These are phyloP conservation scores for Saccharomycopsis schoenii DNA, from an alignment of 805 yeast genomes.

Conservation along the genomic window DNA sequence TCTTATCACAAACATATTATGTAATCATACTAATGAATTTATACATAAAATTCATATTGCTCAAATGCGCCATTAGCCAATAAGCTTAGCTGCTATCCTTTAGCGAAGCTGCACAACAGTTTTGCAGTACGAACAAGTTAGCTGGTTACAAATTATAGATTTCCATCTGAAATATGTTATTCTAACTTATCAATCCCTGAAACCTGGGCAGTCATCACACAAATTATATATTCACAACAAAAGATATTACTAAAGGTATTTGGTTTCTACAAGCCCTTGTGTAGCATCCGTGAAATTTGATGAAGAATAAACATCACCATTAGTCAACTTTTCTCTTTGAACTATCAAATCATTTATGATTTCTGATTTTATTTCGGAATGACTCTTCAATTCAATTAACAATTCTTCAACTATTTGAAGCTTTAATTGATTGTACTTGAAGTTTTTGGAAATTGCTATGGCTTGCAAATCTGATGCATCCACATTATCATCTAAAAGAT, in stretches of 20 bases:
- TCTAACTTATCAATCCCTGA: too few relatives aligned
- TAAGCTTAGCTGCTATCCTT: too few relatives aligned
- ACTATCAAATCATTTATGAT: background rate
- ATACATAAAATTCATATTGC: too few relatives aligned
- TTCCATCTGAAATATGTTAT: too few relatives aligned
- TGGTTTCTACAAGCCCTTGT: background rate
- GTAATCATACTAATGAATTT: too few relatives aligned
- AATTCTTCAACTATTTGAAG: conserved; percentile 4
- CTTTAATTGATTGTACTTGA: conserved; percentile 4
- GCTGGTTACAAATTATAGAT: too few relatives aligned
- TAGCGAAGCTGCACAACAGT: too few relatives aligned
- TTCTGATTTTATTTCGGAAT: background rate
- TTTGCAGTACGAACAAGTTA: too few relatives aligned
- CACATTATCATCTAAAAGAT: conserved; percentile 1
- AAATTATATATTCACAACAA: too few relatives aligned
- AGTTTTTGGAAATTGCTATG: background rate
- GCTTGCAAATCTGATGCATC: background rate
- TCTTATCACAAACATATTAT: too few relatives aligned
- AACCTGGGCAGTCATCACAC: too few relatives aligned
- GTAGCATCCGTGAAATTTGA: background rate
- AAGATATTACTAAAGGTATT: background rate
- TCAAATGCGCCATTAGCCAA: too few relatives aligned
- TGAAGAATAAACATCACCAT: conserved; percentile 6
- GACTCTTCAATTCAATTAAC: background rate
- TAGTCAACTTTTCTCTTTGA: conserved; percentile 1